Evolutionary conservation across 257 asterid genomes (phyloP).

Genomic region (Plantago ovata): DNA sequence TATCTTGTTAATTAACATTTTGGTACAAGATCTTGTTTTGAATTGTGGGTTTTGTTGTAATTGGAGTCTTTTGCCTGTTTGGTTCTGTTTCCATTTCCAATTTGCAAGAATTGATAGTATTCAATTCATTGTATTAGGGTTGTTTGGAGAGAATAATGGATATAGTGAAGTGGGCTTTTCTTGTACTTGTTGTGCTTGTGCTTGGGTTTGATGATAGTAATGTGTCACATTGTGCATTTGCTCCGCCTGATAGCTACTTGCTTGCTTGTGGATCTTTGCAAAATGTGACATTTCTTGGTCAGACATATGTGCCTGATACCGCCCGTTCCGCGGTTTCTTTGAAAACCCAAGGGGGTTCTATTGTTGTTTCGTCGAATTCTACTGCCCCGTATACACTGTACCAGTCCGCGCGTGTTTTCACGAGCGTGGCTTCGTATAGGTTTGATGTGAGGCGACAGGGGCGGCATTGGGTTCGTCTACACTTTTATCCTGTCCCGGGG

Average conservation of each 20-base stretch:
- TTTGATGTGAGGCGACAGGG: slow-evolving; percentile 44
- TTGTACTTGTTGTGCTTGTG: slow-evolving; percentile 33
- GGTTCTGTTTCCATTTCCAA: background rate
- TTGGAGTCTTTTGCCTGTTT: background rate
- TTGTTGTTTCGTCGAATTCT: slow-evolving; percentile 44
- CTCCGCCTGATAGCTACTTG: slow-evolving; percentile 56
- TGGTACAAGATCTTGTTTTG: slow-evolving; percentile 3
- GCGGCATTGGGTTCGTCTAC: slow-evolving; percentile 71
- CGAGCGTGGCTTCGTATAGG: slow-evolving; percentile 46
- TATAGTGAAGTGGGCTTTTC: slow-evolving; percentile 34
- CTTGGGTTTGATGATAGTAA: slow-evolving; percentile 21
- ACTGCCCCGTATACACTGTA: slow-evolving; percentile 58
- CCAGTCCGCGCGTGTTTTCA: slow-evolving; percentile 52
- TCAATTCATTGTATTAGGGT: slow-evolving; percentile 9
- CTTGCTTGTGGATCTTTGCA: slow-evolving; percentile 71
- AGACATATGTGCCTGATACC: slow-evolving; percentile 49
- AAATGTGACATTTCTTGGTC: slow-evolving; percentile 52
- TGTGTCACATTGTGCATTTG: slow-evolving; percentile 35
- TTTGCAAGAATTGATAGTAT: background rate
- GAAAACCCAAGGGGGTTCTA: slow-evolving; percentile 39
- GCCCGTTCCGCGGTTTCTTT: slow-evolving; percentile 37
- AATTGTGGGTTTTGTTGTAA: slow-evolving; percentile 20
- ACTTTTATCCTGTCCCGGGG: slow-evolving; percentile 53
- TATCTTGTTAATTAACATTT: slow-evolving; percentile 17
- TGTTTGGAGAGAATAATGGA: slow-evolving; percentile 27